A percentile compares a stretch with the other conserved stretches of the same genome.
phyloP scores from a whole-genome alignment of 192 early-diverging fungal species.

The Rhizophagus clarus region DNA sequence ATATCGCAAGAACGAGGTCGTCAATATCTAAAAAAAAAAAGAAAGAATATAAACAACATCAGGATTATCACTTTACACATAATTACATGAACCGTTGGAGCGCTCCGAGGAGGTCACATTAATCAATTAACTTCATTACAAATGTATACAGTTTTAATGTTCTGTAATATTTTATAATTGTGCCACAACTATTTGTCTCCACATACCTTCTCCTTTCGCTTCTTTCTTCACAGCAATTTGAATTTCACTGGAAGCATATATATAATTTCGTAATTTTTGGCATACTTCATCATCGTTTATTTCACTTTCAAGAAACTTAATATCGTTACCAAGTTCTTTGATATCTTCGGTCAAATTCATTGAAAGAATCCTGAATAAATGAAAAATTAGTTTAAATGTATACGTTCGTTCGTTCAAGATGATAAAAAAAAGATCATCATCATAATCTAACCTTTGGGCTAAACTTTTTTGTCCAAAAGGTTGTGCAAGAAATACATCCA shows the following conservation, averaged over 20 bases:
- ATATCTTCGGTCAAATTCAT: conserved; percentile 54
- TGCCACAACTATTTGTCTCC: too few species aligned
- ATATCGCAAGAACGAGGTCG: not conserved
- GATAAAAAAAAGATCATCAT: not conserved
- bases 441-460: conserved; percentile 46
- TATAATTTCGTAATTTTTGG: conserved; percentile 52
- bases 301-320: conserved; percentile 37
- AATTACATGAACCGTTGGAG: too few species aligned
- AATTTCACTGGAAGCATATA: conserved; percentile 38
- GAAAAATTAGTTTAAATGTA: not conserved
- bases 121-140: too few species aligned
- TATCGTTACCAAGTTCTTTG: conserved; percentile 51
- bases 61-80: too few species aligned
- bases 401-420: too few species aligned
- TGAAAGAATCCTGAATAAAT: conserved; percentile 48
- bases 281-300: conserved; percentile 45
- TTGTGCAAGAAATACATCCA: conserved; percentile 61
- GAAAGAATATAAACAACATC: too few species aligned
- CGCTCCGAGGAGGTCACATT: too few species aligned
- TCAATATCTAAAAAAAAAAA: not conserved
- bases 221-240: conserved; percentile 34
- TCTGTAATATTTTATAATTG: too few species aligned
- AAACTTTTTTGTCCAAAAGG: conserved; percentile 58
- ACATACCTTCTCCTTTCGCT: conserved; percentile 15
- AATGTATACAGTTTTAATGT: too few species aligned